Base-by-base conservation (phyloP, 2,329 filamentous ascomycete genomes). In the Corinectria fuckeliana region DNA sequence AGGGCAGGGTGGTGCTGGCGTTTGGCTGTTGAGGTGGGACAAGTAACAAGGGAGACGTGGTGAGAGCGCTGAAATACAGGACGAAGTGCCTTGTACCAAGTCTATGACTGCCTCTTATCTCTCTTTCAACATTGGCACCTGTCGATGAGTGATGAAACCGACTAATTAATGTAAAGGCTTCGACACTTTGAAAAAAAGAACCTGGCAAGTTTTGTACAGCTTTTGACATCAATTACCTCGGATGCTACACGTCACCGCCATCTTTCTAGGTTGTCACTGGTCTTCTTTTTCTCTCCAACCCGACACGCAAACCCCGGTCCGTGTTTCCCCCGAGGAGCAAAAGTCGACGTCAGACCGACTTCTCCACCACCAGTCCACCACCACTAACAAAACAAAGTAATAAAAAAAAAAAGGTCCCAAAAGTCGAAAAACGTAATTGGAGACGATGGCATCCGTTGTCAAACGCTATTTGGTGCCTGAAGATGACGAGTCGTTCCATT, bases 331-430 rank as follows among this genome's bases (percentile, higher is more conserved):
- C 49, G 16, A 39, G 39, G 45, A 34, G 38, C 34, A 58, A 57
- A 21, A 18, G 36, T 45, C 42, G 49, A 58, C 38, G 56, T 58
- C 56, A 58, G 50, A 58, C 50, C 49, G 50, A 47, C 44, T 53
- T 54, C 56, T 50, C 56, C 56, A 58, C 56, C 32, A 44, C 47
- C 28, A 45, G 25, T 32, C 56, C 32, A 44, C 47, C 28, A 45
- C 30, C 38, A 41, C 39, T 42, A 44, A 58, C 42, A 28, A 50
- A 48, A 42, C 41, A 23, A 42, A 48, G 32, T 32, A 36, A 13
- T 16, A 16, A 36, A 13, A 21, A 16, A 49, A 36, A n/a, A 26
- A 30, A 28, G 26, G 41, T 44, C n/a, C n/a, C n/a, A n/a, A n/a
- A n/a, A 44, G 36, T 50, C 44, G 45, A 42, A 38, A 25, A 41